These are phyloP conservation scores for Sporothrix euskadiensis DNA, from an alignment of 2,329 filamentous ascomycete genomes.

Conservation along the genomic window DNA sequence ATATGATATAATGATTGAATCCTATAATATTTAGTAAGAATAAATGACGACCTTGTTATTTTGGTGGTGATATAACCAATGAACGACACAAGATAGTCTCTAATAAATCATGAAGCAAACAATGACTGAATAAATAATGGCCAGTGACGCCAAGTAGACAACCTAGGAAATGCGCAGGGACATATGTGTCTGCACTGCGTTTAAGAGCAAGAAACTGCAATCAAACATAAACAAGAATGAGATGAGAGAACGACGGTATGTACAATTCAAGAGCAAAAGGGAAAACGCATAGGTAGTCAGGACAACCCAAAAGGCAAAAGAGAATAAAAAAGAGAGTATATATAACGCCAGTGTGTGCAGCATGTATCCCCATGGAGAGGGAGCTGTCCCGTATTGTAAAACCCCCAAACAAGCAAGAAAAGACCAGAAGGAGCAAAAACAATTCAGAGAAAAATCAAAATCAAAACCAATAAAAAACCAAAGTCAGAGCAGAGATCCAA, in stretches of 20 bases:
- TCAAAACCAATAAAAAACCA: background rate
- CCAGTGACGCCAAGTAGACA: background rate
- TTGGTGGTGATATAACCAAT: background rate
- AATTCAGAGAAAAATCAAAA: background rate
- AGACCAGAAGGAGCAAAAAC: too few relatives aligned
- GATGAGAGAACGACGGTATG: background rate
- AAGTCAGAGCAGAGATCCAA: background rate
- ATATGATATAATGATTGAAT: background rate
- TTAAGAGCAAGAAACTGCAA: background rate
- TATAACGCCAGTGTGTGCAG: slow-evolving; percentile 7
- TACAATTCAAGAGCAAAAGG: background rate
- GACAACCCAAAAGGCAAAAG: background rate
- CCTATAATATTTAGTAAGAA: background rate
- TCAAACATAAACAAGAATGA: background rate
- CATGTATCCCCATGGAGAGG: background rate
- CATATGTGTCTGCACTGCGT: background rate
- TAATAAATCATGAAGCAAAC: background rate
- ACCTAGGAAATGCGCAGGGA: background rate
- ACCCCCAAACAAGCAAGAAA: background rate
- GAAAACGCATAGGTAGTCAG: background rate
- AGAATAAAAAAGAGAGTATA: background rate
- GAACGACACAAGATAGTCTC: background rate
- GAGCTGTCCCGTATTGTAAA: background rate
- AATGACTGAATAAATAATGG: background rate
- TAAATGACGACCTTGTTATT: background rate